Conservation (phyloP, 129 eudicot genomes). For the Artemisia tridentata region DNA sequence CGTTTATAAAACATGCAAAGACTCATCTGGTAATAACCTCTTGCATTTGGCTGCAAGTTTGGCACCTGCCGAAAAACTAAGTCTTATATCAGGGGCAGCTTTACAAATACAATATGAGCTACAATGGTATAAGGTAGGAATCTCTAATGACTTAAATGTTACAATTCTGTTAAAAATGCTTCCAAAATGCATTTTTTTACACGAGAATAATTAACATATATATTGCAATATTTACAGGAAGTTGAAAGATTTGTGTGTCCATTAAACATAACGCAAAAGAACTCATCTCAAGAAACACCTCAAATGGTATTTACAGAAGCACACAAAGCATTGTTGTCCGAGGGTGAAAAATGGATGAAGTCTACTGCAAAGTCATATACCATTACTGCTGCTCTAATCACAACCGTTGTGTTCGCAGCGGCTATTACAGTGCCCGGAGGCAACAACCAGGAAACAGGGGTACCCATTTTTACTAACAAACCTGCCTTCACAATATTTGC, state of each 20-base stretch:
- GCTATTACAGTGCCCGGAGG: constrained; percentile 26
- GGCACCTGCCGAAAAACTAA: neutral
- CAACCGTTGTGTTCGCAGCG: constrained; percentile 26
- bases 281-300: neutral
- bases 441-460: constrained; percentile 4
- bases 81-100: constrained; percentile 1
- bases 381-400: constrained; percentile 17
- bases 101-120: neutral
- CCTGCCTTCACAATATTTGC: constrained; percentile 16
- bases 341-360: constrained; percentile 20
- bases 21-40: neutral
- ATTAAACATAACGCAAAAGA: neutral
- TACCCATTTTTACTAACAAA: constrained; percentile 1
- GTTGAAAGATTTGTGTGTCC: neutral
- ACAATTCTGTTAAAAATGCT: neutral
- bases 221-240: neutral
- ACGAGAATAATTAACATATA: neutral
- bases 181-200: neutral
- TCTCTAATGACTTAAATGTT: neutral
- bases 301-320: neutral
- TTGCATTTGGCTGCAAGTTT: constrained; percentile 15
- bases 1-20: neutral
- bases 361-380: constrained; percentile 13
- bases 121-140: neutral
- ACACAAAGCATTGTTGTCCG: too few relatives aligned